These are phyloP conservation scores for Candida anutae DNA, from an alignment of 1,139 yeast genomes.

Conservation along the genomic window DNA sequence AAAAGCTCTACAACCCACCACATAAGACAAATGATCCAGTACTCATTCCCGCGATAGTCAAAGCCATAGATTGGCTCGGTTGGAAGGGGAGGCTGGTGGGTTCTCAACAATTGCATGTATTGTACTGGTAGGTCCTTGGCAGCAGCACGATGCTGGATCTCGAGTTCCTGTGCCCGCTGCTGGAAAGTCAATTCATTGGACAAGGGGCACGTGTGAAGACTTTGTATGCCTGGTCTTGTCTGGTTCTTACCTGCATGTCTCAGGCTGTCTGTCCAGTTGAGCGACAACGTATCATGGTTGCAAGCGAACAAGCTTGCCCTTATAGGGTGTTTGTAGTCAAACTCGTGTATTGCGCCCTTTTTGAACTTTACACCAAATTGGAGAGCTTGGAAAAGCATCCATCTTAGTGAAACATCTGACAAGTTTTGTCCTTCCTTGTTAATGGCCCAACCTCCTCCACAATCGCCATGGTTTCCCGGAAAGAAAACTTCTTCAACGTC, in stretches of 20 bases:
- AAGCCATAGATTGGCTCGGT: slow-evolving; percentile 11
- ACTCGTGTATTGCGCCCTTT: slow-evolving; percentile 27
- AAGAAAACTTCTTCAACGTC: slow-evolving; percentile 54
- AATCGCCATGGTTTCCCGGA: slow-evolving; percentile 60
- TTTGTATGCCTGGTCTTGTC: too few relatives aligned
- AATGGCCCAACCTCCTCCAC: slow-evolving; percentile 56
- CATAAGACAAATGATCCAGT: slow-evolving; percentile 13
- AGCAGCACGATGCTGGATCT: slow-evolving; percentile 1
- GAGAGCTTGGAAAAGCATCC: slow-evolving; percentile 51
- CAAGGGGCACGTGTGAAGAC: too few relatives aligned
- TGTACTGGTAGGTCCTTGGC: background rate
- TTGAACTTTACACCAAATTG: slow-evolving; percentile 43
- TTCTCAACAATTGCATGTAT: background rate
- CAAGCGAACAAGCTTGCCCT: slow-evolving; percentile 33
- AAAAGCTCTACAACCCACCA: slow-evolving; percentile 62
- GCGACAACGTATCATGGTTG: slow-evolving; percentile 38
- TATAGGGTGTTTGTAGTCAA: slow-evolving; percentile 27
- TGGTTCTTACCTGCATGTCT: background rate
- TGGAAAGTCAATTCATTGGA: background rate
- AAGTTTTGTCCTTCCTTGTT: slow-evolving; percentile 21
- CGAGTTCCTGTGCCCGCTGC: slow-evolving; percentile 1
- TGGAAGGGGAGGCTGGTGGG: slow-evolving; percentile 4
- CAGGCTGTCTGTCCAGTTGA: slow-evolving; percentile 3
- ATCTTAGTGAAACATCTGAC: slow-evolving; percentile 42
- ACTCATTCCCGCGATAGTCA: slow-evolving; percentile 29